Base-by-base conservation (phyloP, 2,329 filamentous ascomycete species). In the Ophiostoma angusticollis region DNA sequence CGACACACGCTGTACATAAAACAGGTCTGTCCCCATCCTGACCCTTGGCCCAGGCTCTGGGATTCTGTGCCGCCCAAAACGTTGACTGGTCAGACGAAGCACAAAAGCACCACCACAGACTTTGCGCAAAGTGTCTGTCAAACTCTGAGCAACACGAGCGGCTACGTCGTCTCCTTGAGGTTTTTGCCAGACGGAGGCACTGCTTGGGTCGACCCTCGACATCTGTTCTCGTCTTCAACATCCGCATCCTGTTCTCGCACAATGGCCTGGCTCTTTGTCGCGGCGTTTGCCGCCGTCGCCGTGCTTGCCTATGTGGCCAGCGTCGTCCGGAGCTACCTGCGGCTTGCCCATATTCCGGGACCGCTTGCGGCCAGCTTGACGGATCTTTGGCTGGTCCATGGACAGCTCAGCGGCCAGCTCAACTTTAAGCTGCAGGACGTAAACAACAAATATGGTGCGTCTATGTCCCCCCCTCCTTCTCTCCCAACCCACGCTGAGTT, bases 341-440 rank as follows among this genome's bases (percentile, higher is more conserved):
- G 32, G 13, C 46, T 56, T 9, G 41, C 39, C 12, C 55, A 58
- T 37, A 51, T 58, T 17, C 49, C 43, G 1, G 55, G 56, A 1
- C 54, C 56, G 3, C 41, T 40, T 17, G 40, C 44, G 41, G 48
- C 54, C 3, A 45, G 42, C n/a, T 54, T 49, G 48, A 50, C 55
- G 9, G 49, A 52, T 24, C 19, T 53, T 17, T 58, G 55, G 56
- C 40, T 58, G 33, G 50, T 58, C 11, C 38, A 45, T n/a, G 44
- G 47, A 3, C 52, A 51, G 25, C 33, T 51, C 12, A 43, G 49
- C 14, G 53, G 53, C 14, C 45, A 45, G 14, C 44, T 52, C 30
- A 47, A 47, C 37, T 51, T 53, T 18, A 43, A 45, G 14, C 49
- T 55, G 3, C 40, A 45, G 9, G 47, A 49, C 4, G 42, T 46